Evolutionary conservation across 768 basidiomycete genomes (phyloP).

Genomic region (Pleurotus tuber-regium): DNA sequence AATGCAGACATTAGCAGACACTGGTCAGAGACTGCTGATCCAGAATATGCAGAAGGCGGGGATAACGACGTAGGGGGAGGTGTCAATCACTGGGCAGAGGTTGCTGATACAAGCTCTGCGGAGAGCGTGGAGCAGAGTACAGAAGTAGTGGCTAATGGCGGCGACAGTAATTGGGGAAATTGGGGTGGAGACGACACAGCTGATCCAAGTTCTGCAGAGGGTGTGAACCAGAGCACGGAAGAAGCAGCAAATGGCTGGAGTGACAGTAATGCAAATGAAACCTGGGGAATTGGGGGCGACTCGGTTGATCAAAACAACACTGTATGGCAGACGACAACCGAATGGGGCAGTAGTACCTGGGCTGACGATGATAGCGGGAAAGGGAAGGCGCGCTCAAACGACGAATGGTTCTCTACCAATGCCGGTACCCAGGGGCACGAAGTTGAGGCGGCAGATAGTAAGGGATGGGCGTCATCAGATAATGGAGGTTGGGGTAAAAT

Average conservation of each 20-base stretch:
- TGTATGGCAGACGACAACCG: neutral
- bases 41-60: neutral
- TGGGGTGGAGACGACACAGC: neutral
- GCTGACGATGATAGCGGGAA: neutral
- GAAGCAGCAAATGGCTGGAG: neutral
- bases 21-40: constrained; percentile 11
- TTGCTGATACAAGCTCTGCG: neutral
- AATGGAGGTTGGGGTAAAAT: neutral
- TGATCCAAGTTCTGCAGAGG: neutral
- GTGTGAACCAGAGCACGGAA: neutral
- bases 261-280: no score
- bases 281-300: no score
- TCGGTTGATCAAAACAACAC: no score
- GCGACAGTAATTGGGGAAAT: constrained; percentile 14
- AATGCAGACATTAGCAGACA: neutral
- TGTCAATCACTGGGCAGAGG: neutral
- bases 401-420: no score
- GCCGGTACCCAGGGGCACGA: no score
- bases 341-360: constrained; percentile 5
- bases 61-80: neutral
- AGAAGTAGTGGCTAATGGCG: constrained; percentile 5
- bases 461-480: constrained; percentile 13
- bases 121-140: neutral
- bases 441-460: neutral
- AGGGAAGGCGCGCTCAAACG: neutral